These are phyloP conservation scores for Curvularia verruculosa DNA, from an alignment of 2,329 filamentous ascomycete genomes.

Conservation along the genomic window DNA sequence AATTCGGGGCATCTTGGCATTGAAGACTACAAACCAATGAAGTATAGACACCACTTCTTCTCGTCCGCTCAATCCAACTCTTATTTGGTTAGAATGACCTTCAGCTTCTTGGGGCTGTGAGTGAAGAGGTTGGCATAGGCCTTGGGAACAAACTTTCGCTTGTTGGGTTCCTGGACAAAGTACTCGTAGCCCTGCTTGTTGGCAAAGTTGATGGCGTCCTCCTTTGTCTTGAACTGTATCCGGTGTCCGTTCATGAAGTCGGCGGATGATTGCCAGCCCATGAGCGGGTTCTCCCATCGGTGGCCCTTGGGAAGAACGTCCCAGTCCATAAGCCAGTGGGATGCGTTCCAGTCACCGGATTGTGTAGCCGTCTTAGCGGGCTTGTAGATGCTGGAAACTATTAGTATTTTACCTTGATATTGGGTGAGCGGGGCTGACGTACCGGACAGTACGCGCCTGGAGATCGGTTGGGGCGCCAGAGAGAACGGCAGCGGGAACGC, in stretches of 20 bases:
- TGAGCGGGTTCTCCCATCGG: constrained; percentile 97
- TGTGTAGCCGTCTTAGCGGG: constrained; percentile 95
- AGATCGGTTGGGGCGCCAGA: constrained; percentile 94
- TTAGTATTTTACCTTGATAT: constrained; percentile 13
- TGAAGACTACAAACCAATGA: constrained; percentile 16
- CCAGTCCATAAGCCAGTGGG: constrained; percentile 98
- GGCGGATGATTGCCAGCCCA: constrained; percentile 97
- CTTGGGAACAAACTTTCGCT: constrained; percentile 84
- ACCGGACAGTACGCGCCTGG: constrained; percentile 93
- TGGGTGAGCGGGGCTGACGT: constrained; percentile 42
- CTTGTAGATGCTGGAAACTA: constrained; percentile 78
- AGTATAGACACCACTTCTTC: constrained; percentile 41
- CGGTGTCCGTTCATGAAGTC: constrained; percentile 95
- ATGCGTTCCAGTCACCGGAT: constrained; percentile 83
- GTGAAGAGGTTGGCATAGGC: constrained; percentile 97
- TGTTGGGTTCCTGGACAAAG: constrained; percentile 96
- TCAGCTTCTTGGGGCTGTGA: constrained; percentile 83
- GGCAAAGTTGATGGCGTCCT: constrained; percentile 92
- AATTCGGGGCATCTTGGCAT: not conserved
- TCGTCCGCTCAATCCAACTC: constrained; percentile 3
- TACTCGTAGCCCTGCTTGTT: constrained; percentile 99
- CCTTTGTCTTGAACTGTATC: constrained; percentile 88
- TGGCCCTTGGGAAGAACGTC: constrained; percentile 90
- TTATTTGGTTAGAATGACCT: constrained; percentile 80
- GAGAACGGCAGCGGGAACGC: constrained; percentile 80